Evolutionary conservation across 129 eudicot species (phyloP).

Genomic region (Flaveria ramosissima): DNA sequence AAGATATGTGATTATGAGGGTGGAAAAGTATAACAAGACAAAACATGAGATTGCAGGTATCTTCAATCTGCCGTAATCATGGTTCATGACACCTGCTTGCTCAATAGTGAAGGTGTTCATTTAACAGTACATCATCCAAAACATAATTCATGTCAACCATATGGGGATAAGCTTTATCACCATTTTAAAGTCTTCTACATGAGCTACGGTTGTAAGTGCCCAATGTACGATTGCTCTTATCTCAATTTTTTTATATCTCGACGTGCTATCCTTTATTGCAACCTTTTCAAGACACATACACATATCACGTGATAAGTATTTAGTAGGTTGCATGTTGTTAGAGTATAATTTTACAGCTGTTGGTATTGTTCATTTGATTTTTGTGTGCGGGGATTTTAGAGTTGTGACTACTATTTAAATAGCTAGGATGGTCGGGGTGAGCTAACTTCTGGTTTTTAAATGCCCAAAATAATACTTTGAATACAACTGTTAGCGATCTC

Average conservation of each 20-base stretch:
- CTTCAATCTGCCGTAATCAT: conserved; percentile 44
- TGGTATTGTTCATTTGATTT: not conserved
- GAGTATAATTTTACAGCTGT: not conserved
- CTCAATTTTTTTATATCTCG: not conserved
- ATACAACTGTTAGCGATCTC: not conserved
- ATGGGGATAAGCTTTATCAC: conserved; percentile 75
- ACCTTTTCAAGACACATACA: conserved; percentile 78
- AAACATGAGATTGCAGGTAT: conserved; percentile 75
- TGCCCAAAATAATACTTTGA: not conserved
- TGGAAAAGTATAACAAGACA: conserved; percentile 52
- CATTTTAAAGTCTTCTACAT: conserved; percentile 84
- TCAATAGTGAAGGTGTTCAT: conserved; percentile 83
- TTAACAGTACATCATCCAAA: conserved; percentile 84
- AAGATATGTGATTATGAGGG: conserved; percentile 67
- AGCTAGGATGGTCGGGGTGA: not conserved
- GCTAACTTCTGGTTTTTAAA: not conserved
- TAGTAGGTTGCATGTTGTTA: not conserved
- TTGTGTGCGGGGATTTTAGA: no score
- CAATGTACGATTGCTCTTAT: conserved; percentile 11
- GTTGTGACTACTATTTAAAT: not conserved
- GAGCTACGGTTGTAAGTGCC: conserved; percentile 42
- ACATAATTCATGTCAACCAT: conserved; percentile 75
- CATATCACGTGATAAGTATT: not conserved
- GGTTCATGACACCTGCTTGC: conserved; percentile 78
- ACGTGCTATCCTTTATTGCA: conserved; percentile 28